Percentiles rank a stretch among this genome's conserved stretches.
Evolutionary conservation across 495 filamentous ascomycete genomes (phyloP).

Genomic region (Penicillium dipodomyicola): DNA sequence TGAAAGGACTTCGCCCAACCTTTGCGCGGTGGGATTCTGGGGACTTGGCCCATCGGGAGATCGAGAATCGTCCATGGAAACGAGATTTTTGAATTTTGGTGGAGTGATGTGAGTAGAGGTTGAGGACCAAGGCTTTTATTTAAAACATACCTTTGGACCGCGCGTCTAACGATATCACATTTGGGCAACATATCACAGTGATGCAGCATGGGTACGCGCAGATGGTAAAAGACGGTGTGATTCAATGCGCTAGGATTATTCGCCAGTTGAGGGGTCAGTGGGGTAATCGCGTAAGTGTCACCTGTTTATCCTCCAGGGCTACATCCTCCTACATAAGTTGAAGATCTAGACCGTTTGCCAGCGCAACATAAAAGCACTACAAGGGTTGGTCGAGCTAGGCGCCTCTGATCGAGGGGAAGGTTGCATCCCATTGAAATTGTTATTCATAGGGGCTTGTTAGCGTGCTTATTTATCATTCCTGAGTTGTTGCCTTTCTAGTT

Average conservation of each 20-base stretch:
- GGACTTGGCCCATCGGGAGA: neutral
- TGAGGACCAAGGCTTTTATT: neutral
- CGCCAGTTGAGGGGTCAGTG: neutral
- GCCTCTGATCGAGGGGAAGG: neutral
- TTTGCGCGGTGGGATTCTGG: neutral
- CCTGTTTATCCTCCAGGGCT: too few relatives aligned
- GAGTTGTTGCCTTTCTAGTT: too few relatives aligned
- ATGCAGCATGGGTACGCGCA: neutral
- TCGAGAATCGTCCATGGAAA: neutral
- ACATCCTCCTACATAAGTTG: too few relatives aligned
- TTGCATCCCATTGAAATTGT: conserved; percentile 2
- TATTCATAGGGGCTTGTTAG: too few relatives aligned
- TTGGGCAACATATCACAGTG: neutral
- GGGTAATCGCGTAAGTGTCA: neutral
- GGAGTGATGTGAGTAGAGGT: neutral
- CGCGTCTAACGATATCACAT: neutral
- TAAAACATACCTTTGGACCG: neutral
- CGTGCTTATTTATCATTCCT: too few relatives aligned
- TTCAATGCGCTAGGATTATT: neutral
- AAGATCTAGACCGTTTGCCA: too few relatives aligned
- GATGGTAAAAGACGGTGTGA: neutral
- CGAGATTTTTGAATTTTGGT: neutral
- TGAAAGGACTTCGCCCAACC: neutral
- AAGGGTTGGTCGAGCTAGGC: too few relatives aligned
- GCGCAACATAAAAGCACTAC: too few relatives aligned